Evolutionary conservation across 1,284 basidiomycete species (phyloP), one percentile per base, ranked within the genome.

Genomic region (Ceratorhiza oryzae-sativae): DNA sequence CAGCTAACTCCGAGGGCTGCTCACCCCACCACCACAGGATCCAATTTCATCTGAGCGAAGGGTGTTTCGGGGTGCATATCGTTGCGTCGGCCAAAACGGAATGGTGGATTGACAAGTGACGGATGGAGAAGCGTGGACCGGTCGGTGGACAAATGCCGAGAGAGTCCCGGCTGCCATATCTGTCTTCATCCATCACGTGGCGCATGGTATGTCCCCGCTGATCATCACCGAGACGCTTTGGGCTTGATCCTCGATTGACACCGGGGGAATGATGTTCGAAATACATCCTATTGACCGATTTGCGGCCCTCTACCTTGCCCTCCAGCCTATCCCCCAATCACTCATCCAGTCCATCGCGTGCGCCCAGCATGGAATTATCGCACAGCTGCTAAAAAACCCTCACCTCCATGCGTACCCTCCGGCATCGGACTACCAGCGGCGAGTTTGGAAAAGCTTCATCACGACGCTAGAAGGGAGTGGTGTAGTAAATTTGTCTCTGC

Each of bases 361-460:
- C 10, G 51, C 46, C 1, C 62, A 65, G 23, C 8, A 41, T 34
- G 15, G 18, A 23, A 25, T 53, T 27, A 41, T 53, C 32, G 20
- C 27, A 13, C 62, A 53, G 36, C 12, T 41, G 1, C 27, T 65
- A 27, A 51, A 25, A 51, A 65, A 65, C n/a, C 62, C 46, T 27
- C 62, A 65, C 27, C 9, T 65, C 6, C 30, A n/a, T 30, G 23
- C 46, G 30, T 65, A 88, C 76, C 85, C 90, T 3, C 89, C 90
- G 1, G 87, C 90, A 0, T 72, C 75, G 15, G 82, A 86, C 74
- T 91, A 89, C 75, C 89, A 90, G 73, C 80, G 80, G 60, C 73
- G 78, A 0, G 91, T 91, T 77, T 92, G 90, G 90, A 92, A 91
- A 80, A 88, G 87, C 86, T 82, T 81, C 0, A 84, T 92, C 25